Evolutionary conservation across 805 yeast genomes (phyloP), one percentile per base, ranked within the genome.

Genomic region (Candida gorgasii): DNA sequence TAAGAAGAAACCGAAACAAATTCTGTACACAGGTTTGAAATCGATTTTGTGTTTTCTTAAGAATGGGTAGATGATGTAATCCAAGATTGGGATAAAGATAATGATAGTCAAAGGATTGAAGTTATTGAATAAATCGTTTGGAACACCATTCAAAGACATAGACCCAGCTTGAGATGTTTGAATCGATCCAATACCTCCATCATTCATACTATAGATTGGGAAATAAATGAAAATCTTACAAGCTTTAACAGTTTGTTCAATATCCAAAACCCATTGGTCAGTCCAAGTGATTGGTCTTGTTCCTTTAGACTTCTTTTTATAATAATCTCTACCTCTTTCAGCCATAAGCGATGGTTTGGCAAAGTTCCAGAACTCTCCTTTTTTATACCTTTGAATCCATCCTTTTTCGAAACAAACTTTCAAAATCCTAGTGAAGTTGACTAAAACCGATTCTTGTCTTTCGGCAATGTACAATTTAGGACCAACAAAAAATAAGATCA

Each of bases 81-180:
- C 79, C 52, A 76, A 63, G 37, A 77, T 61, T 46, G 82, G 82
- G 44, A 77, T 67, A 44, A 75, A 61, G 38, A 76, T 63, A 47
- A 77, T 74, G 50, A 77, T 78, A 13, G 80, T 71, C 45, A 77
- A 64, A 34, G 79, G 80, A 51, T 78, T 77, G 62, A 78, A 75
- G 53, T 75, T 76, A 48, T 63, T 69, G 62, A 76, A 73, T 51
- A 77, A 67, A 64, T 78, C 82, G 52, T 77, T 77, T 45, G 81
- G 81, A 50, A 78, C 78, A 36, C 79, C 78, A 24, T 73, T 61
- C 22, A 75, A 62, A 9, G 69, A 57, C 81, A 77, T 75, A 22
- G 78, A 67, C 46, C 78, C 79, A 36, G 80, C 79, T 57, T 76
- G 80, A 2, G 79, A 72, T 44, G 69, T 75, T 53, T 72, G 77